A percentile compares a stretch with the other conserved stretches of the same genome.
phyloP scores from a whole-genome alignment of 352 stramenopile genomes.

The Thraustochytrium striatum region DNA sequence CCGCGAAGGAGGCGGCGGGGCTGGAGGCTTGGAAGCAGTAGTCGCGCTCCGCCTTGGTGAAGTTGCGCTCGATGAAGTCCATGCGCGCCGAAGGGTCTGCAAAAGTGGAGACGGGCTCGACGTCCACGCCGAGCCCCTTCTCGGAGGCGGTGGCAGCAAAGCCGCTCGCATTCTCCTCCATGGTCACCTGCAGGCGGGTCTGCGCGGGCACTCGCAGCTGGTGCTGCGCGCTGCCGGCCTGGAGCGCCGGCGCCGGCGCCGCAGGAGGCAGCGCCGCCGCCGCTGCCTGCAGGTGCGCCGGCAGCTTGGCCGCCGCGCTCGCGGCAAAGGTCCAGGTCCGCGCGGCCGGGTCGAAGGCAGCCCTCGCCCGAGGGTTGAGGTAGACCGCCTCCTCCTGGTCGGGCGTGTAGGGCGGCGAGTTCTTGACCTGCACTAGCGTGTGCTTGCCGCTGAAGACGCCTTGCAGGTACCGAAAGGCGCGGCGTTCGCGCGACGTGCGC shows the following conservation, averaged over 20 bases:
- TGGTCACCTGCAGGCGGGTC: conserved; percentile 21
- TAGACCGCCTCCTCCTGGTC: conserved; percentile 76
- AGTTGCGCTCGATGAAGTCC: conserved; percentile 67
- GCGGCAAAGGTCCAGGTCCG: conserved; percentile 67
- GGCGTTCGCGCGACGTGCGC: conserved; percentile 63
- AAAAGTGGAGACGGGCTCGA: conserved; percentile 74
- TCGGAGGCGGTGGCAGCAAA: not conserved
- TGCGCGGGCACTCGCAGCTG: conserved; percentile 8
- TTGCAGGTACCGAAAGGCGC: conserved; percentile 71
- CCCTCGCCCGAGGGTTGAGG: conserved; percentile 70
- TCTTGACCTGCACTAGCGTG: conserved; percentile 71
- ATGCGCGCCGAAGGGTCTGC: conserved; percentile 67
- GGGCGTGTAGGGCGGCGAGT: conserved; percentile 69
- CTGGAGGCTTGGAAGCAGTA: conserved; percentile 74
- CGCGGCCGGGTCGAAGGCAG: conserved; percentile 64
- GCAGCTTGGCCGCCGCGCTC: not conserved
- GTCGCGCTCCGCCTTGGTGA: conserved; percentile 73
- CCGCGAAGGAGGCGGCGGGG: conserved; percentile 74
- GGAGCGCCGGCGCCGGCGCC: not conserved
- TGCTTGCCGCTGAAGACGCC: conserved; percentile 70
- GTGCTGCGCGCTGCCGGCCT: not conserved
- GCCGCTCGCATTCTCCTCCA: conserved; percentile 12
- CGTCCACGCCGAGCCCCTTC: conserved; percentile 59
- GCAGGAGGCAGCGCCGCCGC: not conserved
- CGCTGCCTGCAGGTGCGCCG: not conserved